Evolutionary conservation across 768 basidiomycete genomes (phyloP).

Genomic region (Leucocoprinus leucothites): DNA sequence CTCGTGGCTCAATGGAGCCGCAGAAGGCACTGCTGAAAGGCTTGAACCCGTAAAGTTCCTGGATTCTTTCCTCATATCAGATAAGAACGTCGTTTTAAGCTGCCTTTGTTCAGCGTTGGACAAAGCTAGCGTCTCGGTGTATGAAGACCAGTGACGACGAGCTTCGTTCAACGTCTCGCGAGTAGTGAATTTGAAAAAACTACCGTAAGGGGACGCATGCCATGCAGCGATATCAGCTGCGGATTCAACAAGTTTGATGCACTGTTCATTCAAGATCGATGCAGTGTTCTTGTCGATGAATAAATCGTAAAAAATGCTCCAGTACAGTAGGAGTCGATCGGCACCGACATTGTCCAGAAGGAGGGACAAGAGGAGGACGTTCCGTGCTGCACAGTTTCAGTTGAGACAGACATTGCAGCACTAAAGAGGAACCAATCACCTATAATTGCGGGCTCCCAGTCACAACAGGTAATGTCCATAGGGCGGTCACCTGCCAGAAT

Average conservation of each 20-base stretch:
- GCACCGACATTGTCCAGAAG: constrained; percentile 28
- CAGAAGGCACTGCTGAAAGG: constrained; percentile 24
- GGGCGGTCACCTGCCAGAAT: constrained; percentile 20
- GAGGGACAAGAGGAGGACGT: constrained; percentile 43
- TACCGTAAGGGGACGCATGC: constrained; percentile 35
- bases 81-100: constrained; percentile 17
- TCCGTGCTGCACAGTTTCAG: constrained; percentile 35
- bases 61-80: not conserved
- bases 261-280: constrained; percentile 33
- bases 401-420: not conserved
- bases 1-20: constrained; percentile 30
- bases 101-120: constrained; percentile 15
- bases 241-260: constrained; percentile 30
- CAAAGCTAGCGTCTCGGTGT: constrained; percentile 26
- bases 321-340: constrained; percentile 21
- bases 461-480: constrained; percentile 50
- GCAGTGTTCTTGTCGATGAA: constrained; percentile 36
- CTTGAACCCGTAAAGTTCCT: not conserved
- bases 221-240: constrained; percentile 33
- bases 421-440: constrained; percentile 26
- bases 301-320: constrained; percentile 50
- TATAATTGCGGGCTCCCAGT: constrained; percentile 44
- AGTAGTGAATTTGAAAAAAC: constrained; percentile 34
- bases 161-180: constrained; percentile 34
- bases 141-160: constrained; percentile 37